Evolutionary conservation across 2,329 filamentous ascomycete species (phyloP).

Genomic region (Ceratocystis diversiconidia): DNA sequence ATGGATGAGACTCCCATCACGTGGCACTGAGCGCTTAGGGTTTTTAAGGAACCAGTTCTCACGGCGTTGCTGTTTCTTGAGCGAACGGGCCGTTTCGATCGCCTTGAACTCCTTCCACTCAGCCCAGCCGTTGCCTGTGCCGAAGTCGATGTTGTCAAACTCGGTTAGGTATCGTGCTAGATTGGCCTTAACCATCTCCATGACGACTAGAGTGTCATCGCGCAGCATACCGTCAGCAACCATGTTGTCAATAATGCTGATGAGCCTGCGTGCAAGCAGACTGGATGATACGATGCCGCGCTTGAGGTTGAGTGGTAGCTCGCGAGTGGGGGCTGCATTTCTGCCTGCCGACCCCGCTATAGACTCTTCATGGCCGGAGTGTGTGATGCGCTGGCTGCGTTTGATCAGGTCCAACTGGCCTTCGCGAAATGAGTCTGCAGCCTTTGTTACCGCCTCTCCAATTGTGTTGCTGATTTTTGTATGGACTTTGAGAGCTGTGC

Average conservation of each 20-base stretch:
- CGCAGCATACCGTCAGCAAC: conserved; percentile 10
- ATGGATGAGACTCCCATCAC: background rate
- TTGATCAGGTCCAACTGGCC: conserved; percentile 12
- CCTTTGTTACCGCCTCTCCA: background rate
- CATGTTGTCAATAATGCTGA: conserved; percentile 9
- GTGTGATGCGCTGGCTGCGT: background rate
- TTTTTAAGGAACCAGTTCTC: conserved; percentile 9
- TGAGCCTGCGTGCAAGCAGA: conserved; percentile 23
- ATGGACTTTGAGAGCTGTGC: background rate
- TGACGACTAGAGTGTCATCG: conserved; percentile 5
- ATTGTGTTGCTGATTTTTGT: background rate
- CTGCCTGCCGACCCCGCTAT: background rate
- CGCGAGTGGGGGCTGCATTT: background rate
- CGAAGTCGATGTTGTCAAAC: conserved; percentile 8
- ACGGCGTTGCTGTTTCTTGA: background rate
- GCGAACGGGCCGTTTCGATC: background rate
- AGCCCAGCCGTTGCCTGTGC: conserved; percentile 10
- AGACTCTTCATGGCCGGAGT: background rate
- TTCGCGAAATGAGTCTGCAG: conserved; percentile 7
- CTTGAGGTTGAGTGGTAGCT: conserved; percentile 9
- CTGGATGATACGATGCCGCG: conserved; percentile 5
- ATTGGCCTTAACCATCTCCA: conserved; percentile 8
- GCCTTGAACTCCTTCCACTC: conserved; percentile 15
- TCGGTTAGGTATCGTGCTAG: conserved; percentile 8
- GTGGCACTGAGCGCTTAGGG: background rate